Conservation (phyloP, 169 alveolate species). For the Babesia bovis region DNA sequence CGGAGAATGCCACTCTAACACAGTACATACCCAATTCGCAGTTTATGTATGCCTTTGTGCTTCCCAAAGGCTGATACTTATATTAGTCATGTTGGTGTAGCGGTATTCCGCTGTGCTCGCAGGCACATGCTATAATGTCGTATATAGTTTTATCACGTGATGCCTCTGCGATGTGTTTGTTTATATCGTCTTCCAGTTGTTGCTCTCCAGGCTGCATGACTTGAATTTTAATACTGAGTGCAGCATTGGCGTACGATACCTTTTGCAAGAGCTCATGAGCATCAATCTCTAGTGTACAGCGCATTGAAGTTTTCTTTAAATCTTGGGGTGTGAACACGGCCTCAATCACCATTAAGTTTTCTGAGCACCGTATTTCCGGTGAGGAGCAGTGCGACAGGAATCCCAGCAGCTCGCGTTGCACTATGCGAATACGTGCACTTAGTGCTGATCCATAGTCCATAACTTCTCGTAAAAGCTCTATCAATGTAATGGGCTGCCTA, state of each 20-base stretch:
- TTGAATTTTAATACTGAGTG: background rate
- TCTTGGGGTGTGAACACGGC: conserved; percentile 24
- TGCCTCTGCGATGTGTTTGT: background rate
- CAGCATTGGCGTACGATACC: conserved; percentile 31
- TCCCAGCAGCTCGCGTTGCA: conserved; percentile 36
- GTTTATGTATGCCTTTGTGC: conserved; percentile 74
- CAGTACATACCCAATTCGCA: conserved; percentile 71
- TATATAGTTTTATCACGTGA: background rate
- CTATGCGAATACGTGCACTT: conserved; percentile 32
- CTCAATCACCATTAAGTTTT: background rate
- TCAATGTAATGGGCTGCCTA: background rate
- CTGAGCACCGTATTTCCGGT: background rate
- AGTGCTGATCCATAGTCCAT: conserved; percentile 39
- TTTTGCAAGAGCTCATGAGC: conserved; percentile 29
- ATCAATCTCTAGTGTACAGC: conserved; percentile 16
- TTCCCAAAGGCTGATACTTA: conserved; percentile 40
- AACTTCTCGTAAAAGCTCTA: conserved; percentile 16
- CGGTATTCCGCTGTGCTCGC: background rate
- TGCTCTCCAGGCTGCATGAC: conserved; percentile 16
- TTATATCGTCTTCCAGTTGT: background rate
- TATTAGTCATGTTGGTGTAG: conserved; percentile 5
- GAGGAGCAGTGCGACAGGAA: background rate
- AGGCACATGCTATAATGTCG: conserved; percentile 13
- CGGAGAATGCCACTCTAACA: conserved; percentile 41
- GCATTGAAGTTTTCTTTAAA: conserved; percentile 5